Base-by-base conservation (phyloP, 768 basidiomycete genomes). In the Lactarius vividus region DNA sequence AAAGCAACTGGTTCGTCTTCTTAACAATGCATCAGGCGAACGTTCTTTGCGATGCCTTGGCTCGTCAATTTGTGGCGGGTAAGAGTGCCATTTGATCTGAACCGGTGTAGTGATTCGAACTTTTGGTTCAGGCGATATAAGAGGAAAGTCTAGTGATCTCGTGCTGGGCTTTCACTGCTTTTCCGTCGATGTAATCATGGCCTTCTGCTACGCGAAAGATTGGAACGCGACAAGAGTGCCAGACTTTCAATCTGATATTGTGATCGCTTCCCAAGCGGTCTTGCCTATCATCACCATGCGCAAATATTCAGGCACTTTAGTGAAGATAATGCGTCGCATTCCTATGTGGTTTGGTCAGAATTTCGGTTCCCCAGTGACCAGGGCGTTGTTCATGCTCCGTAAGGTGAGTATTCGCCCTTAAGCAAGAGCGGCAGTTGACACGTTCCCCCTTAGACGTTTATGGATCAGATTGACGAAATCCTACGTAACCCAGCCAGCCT, bases 121-220 rank as follows among this genome's bases (percentile, higher is more conserved):
- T 20, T 44, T 29, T n/a, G 28, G 4, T 39, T 33, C n/a, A 4
- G 8, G 33, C 11, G n/a, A 13, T 15, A 31, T 4, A 54, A 29
- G 31, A 62, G 61, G 49, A 29, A 55, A 62, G 18, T 52, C 61
- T 26, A 62, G 61, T n/a, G 52, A 62, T 29, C 20, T 62, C 26
- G 16, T 53, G 5, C 61, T 35, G 18, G 61, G 61, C 2, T 62
- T 29, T 8, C 46, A 37, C 20, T 62, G 61, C 52, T 39, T 62
- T 33, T 9, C 61, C 11, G 10, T 54, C 31, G 61, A 62, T 23
- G 37, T 54, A 13, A 28, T 62, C 31, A 53, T 20, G 31, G 52
- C 9, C 26, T 40, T 40, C 35, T 62, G 52, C 52, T 62, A n/a
- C 35, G 61, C 49, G 11, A 57, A 57, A 26, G 15, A 9, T 13